phyloP scores from a whole-genome alignment of 306 rosid species.

The Rosa chinensis region DNA sequence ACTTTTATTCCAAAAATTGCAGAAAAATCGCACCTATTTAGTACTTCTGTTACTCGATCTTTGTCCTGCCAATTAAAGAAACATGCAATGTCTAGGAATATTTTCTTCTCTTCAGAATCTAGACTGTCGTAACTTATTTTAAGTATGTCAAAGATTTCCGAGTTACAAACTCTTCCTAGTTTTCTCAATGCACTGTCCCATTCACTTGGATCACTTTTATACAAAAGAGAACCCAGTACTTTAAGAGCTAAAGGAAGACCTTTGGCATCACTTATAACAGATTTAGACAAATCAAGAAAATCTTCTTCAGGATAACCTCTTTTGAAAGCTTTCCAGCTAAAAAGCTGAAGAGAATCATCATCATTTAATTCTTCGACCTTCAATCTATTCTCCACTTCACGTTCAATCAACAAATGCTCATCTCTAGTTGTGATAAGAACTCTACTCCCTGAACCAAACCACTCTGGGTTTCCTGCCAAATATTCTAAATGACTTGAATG shows the following conservation, averaged over 20 bases:
- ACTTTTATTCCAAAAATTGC: slow-evolving; percentile 16
- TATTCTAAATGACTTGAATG: too few species aligned
- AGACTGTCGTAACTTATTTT: neutral
- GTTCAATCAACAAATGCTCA: too few species aligned
- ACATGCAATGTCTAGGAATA: slow-evolving; percentile 15
- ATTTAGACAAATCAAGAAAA: neutral
- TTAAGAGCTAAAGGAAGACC: slow-evolving; percentile 1
- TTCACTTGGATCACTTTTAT: neutral
- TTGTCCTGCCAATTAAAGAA: slow-evolving; percentile 15
- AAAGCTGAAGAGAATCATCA: too few species aligned
- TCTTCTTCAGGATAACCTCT: too few species aligned
- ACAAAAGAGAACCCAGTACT: neutral
- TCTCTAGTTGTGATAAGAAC: too few species aligned
- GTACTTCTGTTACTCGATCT: slow-evolving; percentile 11
- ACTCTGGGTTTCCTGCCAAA: too few species aligned
- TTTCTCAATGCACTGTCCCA: neutral
- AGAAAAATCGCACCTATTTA: slow-evolving; percentile 6
- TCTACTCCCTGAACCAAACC: too few species aligned
- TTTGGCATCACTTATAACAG: neutral
- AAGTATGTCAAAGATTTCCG: neutral
- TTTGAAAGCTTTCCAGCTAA: too few species aligned
- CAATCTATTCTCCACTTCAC: too few species aligned
- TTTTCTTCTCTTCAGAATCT: neutral
- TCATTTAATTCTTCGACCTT: too few species aligned
- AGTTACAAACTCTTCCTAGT: neutral